A percentile compares a stretch with the other conserved stretches of the same genome.
Conservation (phyloP, 2,329 filamentous ascomycete species). For the Penicillium thymicola region DNA sequence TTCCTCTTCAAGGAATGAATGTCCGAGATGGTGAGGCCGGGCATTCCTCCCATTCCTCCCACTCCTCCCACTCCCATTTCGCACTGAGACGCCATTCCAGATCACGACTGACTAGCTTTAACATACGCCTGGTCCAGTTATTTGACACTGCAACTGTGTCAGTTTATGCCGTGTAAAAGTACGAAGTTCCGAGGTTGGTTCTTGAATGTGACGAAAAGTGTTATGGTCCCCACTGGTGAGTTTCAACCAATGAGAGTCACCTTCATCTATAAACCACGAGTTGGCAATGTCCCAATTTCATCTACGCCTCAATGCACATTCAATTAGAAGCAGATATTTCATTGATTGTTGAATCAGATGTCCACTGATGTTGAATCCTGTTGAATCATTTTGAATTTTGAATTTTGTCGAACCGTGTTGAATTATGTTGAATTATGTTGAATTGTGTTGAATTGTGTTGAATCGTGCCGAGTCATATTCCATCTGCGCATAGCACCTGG, state of each 20-base stretch:
- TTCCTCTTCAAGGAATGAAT: slow-evolving; percentile 38
- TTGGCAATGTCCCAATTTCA: not conserved
- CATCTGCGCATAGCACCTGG: not conserved
- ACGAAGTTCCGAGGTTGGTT: not conserved
- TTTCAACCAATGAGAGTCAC: not conserved
- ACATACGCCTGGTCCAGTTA: not conserved
- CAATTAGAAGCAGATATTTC: not conserved
- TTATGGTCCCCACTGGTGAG: not conserved
- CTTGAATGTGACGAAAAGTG: not conserved
- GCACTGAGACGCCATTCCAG: slow-evolving; percentile 25
- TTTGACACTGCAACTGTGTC: not conserved
- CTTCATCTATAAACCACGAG: not conserved
- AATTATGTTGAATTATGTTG: no score
- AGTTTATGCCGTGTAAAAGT: not conserved
- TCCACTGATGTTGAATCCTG: no score
- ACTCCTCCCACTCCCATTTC: slow-evolving; percentile 3
- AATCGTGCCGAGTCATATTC: not conserved
- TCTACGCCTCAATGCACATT: not conserved
- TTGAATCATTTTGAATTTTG: no score
- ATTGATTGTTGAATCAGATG: not conserved
- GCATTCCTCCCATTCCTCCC: slow-evolving; percentile 7
- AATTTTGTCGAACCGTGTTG: no score
- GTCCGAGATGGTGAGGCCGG: slow-evolving; percentile 29
- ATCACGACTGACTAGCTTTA: not conserved
- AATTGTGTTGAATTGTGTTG: no score